Conservation (phyloP, 805 yeast genomes). For the Phaffomyces thermotolerans region DNA sequence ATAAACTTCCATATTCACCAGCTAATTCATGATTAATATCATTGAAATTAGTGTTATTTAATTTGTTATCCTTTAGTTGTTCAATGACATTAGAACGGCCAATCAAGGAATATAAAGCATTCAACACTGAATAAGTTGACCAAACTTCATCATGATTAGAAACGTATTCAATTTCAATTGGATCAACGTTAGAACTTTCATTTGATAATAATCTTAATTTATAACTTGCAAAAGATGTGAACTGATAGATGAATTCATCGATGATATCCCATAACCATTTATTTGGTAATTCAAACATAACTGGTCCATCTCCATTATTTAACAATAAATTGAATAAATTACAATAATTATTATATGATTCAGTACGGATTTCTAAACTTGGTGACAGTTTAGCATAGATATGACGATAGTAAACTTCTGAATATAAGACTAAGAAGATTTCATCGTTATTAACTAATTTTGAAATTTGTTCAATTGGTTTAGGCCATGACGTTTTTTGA, state of each 20-base stretch:
- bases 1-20: constrained; percentile 36
- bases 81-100: constrained; percentile 34
- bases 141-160: constrained; percentile 35
- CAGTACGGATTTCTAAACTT: constrained; percentile 36
- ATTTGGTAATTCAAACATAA: constrained; percentile 38
- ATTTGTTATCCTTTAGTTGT: constrained; percentile 29
- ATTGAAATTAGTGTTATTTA: constrained; percentile 6
- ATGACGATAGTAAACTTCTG: constrained; percentile 45
- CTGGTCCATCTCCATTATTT: constrained; percentile 36
- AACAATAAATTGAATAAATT: constrained; percentile 38
- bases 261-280: constrained; percentile 47
- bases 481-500: constrained; percentile 38
- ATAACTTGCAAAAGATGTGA: constrained; percentile 37
- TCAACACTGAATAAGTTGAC: constrained; percentile 41
- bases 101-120: constrained; percentile 40
- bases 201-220: constrained; percentile 29
- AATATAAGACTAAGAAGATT: constrained; percentile 37
- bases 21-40: constrained; percentile 25
- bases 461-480: constrained; percentile 34
- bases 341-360: constrained; percentile 43
- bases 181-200: constrained; percentile 17
- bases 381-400: constrained; percentile 38
- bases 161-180: constrained; percentile 30
- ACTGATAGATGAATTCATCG: constrained; percentile 47
- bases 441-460: constrained; percentile 38